Base-by-base conservation (phyloP, 2,329 filamentous ascomycete species). In the Trichoderma citrinoviride region DNA sequence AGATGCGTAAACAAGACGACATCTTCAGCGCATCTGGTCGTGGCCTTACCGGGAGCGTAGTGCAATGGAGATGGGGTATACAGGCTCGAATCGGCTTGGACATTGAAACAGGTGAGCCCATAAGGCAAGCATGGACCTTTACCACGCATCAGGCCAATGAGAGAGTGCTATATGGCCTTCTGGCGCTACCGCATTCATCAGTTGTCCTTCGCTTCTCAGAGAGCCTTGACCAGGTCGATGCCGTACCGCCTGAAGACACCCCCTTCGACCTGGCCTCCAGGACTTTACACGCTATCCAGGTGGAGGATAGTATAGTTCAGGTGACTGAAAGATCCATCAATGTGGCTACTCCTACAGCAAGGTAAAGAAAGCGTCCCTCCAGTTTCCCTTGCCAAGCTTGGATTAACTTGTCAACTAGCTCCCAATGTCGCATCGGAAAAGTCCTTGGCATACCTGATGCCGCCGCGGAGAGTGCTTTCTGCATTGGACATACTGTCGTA, bases 11-110 rank as follows among this genome's bases (percentile, higher is more conserved):
- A 57, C 69, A 76, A 29, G 85, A 89, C 69, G 81, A 83, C 25
- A 73, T 93, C 15, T 92, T 90, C 75, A 84, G 85, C 23, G 88
- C 87, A 49, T 88, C 87, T 21, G 87, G 89, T 0, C 85, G 85
- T 68, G 87, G 87, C 0, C 76, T 78, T 1, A 83, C 81, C 33
- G 90, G 90, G 10, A 83, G 84, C 7, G 78, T 94, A 25, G 85
- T 86, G 3, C 90, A 94, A 71, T 81, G 91, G 67, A 84, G 90
- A 67, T 81, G 87, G 74, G 91, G 91, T 4, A 77, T 91, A 29
- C 86, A 90, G 71, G 91, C 89, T 19, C 86, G 84, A 64, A 85
- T 91, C 68, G 86, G 84, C 1, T 71, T 86, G 5, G 83, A 87
- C 23, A 77, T 87, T 12, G 82, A 85, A 23, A 82, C 80, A 49